Evolutionary conservation across 805 yeast species (phyloP).

Genomic region (Lipomyces sp.): DNA sequence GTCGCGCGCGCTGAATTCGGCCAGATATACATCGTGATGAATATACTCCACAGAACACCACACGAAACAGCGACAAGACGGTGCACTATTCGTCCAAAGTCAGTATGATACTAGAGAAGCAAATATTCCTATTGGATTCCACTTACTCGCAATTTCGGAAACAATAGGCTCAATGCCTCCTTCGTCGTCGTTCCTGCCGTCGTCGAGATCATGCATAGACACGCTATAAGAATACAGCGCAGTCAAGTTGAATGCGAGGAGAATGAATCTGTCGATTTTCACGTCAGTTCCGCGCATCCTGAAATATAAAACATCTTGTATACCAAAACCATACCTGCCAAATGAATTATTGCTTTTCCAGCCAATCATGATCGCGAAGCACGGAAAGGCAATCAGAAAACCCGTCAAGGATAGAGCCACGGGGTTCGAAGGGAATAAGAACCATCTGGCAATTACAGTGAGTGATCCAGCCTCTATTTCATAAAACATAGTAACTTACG

Average conservation of each 20-base stretch:
- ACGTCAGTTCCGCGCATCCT: no score
- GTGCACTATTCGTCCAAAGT: constrained; percentile 43
- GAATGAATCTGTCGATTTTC: constrained; percentile 45
- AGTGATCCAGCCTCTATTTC: constrained; percentile 51
- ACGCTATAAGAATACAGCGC: constrained; percentile 71
- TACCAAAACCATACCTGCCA: constrained; percentile 38
- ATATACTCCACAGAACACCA: constrained; percentile 74
- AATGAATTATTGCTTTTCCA: constrained; percentile 55
- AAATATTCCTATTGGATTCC: background rate
- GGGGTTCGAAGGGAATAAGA: constrained; percentile 53
- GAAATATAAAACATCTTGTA: no score
- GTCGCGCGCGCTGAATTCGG: constrained; percentile 76
- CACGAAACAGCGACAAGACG: constrained; percentile 66
- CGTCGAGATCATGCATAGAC: constrained; percentile 51
- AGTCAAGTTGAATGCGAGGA: constrained; percentile 73
- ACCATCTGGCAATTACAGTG: constrained; percentile 44
- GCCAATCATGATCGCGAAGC: constrained; percentile 55
- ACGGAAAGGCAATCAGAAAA: constrained; percentile 40
- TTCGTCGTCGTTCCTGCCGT: constrained; percentile 55
- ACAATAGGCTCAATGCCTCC: constrained; percentile 69
- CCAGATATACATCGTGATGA: constrained; percentile 49
- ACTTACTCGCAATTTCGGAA: constrained; percentile 57
- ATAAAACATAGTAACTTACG: background rate
- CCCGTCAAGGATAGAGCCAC: constrained; percentile 52
- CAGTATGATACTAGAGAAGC: background rate